Base-by-base conservation (phyloP, 1,284 basidiomycete species). In the Cryptococcus amylolentus region DNA sequence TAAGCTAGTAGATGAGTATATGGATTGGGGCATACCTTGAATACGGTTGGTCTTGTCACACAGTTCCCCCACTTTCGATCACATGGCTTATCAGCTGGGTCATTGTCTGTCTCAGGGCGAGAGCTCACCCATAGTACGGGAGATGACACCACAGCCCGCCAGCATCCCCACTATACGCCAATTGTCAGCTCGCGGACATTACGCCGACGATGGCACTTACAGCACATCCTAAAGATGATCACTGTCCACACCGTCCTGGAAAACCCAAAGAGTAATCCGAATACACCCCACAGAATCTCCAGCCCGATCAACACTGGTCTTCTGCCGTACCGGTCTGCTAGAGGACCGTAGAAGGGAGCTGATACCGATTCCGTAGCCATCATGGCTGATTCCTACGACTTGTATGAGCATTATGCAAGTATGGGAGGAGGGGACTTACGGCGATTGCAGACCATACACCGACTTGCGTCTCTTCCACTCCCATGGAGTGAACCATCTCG, bases 1-100 rank as follows among this genome's bases (percentile, higher is more conserved):
- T 20, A 38, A 14, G 28, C 39, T n/a, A 43, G 37, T 20, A 45
- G 31, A 50, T 1, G 14, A 13, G 37, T 13, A 23, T 14, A 39
- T 26, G 42, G 44, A 26, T 12, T 8, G 20, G 9, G 8, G 6
- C 61, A 35, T 28, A 68, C 70, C 69, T 57, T 71, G 56, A 16
- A 72, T 60, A 5, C 69, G 51, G 55, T 74, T 71, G 7, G 64
- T 60, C 56, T 65, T 67, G 52, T 74, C 70, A 45, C 70, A 74
- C 49, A 74, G 43, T 55, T 74, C 71, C 10, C 68, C 41, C 41
- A 42, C 41, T 35, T 35, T 35, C 31, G 7, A 35, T 35, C 31
- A 10, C 31, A 35, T 8, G 7, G 10, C 31, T 10, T 10, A 10
- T 35, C 31, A 35, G 31, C 23, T 35, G 7, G 7, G 31, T 35